Percentiles rank a stretch among this genome's conserved stretches.
phyloP scores from a whole-genome alignment of 2,329 filamentous ascomycete genomes.

The Xylaria arbuscula region DNA sequence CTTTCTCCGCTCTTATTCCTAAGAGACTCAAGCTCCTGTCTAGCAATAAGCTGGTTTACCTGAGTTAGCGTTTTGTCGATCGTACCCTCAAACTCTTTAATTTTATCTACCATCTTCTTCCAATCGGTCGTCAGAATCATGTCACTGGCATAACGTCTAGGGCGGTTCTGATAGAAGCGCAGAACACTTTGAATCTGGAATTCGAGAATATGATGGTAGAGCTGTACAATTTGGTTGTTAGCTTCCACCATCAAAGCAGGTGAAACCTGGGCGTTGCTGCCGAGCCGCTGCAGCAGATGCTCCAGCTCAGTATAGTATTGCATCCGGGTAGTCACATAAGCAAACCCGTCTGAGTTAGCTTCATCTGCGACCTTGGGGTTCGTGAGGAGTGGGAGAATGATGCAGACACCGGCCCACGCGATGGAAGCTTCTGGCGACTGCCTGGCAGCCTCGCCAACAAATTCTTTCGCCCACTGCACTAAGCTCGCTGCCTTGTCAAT shows the following conservation, averaged over 20 bases:
- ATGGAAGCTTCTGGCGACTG: constrained; percentile 49
- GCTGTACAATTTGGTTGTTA: constrained; percentile 38
- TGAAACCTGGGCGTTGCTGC: constrained; percentile 1
- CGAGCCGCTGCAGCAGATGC: constrained; percentile 37
- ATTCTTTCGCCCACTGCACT: constrained; percentile 42
- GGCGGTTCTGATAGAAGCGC: constrained; percentile 45
- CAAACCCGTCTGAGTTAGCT: constrained; percentile 50
- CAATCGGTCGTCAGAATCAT: constrained; percentile 38
- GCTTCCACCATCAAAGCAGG: constrained; percentile 36
- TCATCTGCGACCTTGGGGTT: constrained; percentile 46
- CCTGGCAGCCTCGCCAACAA: constrained; percentile 47
- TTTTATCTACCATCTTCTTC: constrained; percentile 35
- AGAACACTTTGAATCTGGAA: constrained; percentile 53
- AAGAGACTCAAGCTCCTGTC: constrained; percentile 20
- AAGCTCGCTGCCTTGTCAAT: constrained; percentile 41
- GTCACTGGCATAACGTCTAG: constrained; percentile 34
- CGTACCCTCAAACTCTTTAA: constrained; percentile 22
- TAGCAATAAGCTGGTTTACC: constrained; percentile 1
- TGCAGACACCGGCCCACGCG: constrained; percentile 52
- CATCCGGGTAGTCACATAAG: constrained; percentile 51
- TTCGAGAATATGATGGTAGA: constrained; percentile 51
- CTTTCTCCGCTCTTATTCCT: not conserved
- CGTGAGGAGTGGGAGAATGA: constrained; percentile 52
- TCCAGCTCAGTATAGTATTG: constrained; percentile 51
- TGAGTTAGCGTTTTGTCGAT: constrained; percentile 18